These are phyloP conservation scores for Raffaelea albimanens DNA, from an alignment of 2,329 filamentous ascomycete genomes.

Conservation along the genomic window DNA sequence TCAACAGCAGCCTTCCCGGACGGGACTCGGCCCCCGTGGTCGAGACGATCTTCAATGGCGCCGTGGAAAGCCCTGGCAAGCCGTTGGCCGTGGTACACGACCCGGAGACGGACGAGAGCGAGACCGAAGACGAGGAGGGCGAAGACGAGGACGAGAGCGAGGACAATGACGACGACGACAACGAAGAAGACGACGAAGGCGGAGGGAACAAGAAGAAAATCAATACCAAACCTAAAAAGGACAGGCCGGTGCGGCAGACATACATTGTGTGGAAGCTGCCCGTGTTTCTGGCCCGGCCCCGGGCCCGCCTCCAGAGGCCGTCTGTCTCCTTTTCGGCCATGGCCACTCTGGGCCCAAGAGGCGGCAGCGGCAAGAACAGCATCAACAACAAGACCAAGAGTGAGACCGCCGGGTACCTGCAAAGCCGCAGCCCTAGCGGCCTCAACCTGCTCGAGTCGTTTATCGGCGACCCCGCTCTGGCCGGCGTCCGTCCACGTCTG, in stretches of 20 bases:
- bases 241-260: constrained; percentile 24
- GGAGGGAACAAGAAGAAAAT: constrained; percentile 24
- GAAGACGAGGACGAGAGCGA: constrained; percentile 20
- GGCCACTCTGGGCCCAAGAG: constrained; percentile 48
- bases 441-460: constrained; percentile 73
- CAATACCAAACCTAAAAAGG: constrained; percentile 10
- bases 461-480: constrained; percentile 52
- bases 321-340: constrained; percentile 55
- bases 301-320: constrained; percentile 57
- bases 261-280: constrained; percentile 52
- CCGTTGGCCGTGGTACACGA: constrained; percentile 41
- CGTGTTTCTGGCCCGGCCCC: constrained; percentile 47
- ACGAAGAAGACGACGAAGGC: constrained; percentile 1
- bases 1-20: constrained; percentile 43
- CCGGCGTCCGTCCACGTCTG: constrained; percentile 53
- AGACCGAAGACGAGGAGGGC: constrained; percentile 5
- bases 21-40: constrained; percentile 33
- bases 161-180: constrained; percentile 14
- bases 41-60: constrained; percentile 52
- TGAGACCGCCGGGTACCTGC: constrained; percentile 49
- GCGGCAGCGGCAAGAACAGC: constrained; percentile 28
- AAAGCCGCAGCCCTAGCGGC: constrained; percentile 58
- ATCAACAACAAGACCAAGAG: constrained; percentile 22
- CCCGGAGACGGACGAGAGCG: constrained; percentile 15
- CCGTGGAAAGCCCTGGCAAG: constrained; percentile 37